Base-by-base conservation (phyloP, 768 basidiomycete genomes). In the Macrolepiota albuminosa region DNA sequence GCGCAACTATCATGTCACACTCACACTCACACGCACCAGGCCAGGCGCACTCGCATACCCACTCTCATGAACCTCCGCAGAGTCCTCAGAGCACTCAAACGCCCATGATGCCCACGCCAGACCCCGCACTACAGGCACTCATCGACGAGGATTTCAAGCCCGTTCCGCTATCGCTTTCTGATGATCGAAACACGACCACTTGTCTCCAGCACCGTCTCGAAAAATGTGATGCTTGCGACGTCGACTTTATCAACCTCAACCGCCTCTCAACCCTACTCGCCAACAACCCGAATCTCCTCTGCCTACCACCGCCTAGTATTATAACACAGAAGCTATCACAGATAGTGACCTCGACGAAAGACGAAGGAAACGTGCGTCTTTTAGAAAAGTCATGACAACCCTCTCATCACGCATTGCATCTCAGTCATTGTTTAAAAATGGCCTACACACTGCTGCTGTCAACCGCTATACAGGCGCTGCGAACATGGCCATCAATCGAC, bases 291-390 rank as follows among this genome's bases (percentile, higher is more conserved):
- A 83, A 79, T 62, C 75, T 91, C 18, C 81, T 84, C 52, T 91
- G 90, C 67, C 93, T 87, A 24, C 95, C 94, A 2, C 93, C 94
- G 4, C 82, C 86, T 33, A 88, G 85, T 62, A 79, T 94, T 51
- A 76, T 90, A 53, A 86, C 87, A 8, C 86, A 87, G 67, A 88
- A 90, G 63, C 75, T 96, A 21, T 82, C 89, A 0, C 83, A 87
- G 64, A 81, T 85, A 24, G 84, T 98, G 58, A 87, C 84, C 14
- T 76, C 80, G 50, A 87, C 88, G 5, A 98, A 98, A 70, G 96
- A 98, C 51, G 92, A 96, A 63, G 97, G 97, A 61, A 99, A 99
- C 72, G 93, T 93, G 68, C 68, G 92, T 78, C 56, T 21, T 54
- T 54, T 66, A 61, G 61, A 63, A 52, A 48, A 9, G 33, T 11